Evolutionary conservation across 2,329 filamentous ascomycete genomes (phyloP).

Genomic region (Alternaria alternata): DNA sequence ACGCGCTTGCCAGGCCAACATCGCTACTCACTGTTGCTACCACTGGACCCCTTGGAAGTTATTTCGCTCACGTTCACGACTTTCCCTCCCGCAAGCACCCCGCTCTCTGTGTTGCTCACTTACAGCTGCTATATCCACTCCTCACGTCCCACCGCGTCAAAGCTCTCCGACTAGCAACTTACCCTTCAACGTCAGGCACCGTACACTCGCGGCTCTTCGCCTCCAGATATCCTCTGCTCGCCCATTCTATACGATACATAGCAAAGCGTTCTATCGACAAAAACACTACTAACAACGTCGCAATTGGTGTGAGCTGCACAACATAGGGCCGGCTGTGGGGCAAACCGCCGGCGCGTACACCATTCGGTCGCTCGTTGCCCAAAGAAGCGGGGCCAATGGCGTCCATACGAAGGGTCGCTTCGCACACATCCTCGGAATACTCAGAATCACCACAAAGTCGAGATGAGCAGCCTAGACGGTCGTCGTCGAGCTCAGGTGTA

Average conservation of each 20-base stretch:
- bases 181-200: slow-evolving; percentile 4
- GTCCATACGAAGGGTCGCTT: slow-evolving; percentile 28
- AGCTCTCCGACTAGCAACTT: slow-evolving; percentile 8
- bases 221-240: neutral
- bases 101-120: slow-evolving; percentile 7
- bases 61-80: slow-evolving; percentile 27
- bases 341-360: slow-evolving; percentile 7
- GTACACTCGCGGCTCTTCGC: neutral
- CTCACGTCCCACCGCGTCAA: slow-evolving; percentile 12
- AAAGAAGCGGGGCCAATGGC: slow-evolving; percentile 29
- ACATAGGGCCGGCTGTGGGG: slow-evolving; percentile 8
- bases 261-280: neutral
- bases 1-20: slow-evolving; percentile 22
- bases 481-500: slow-evolving; percentile 27
- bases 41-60: slow-evolving; percentile 20
- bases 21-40: slow-evolving; percentile 21
- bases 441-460: slow-evolving; percentile 16
- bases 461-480: slow-evolving; percentile 35
- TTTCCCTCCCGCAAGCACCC: neutral
- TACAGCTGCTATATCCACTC: slow-evolving; percentile 3
- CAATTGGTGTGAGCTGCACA: slow-evolving; percentile 5
- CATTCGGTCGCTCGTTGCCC: slow-evolving; percentile 3
- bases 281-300: neutral
- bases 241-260: neutral
- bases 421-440: slow-evolving; percentile 24